Percentiles rank a stretch among this genome's conserved stretches.
Evolutionary conservation across 176 grass and related monocot species (phyloP).

Genomic region (Aegilops tauschii): DNA sequence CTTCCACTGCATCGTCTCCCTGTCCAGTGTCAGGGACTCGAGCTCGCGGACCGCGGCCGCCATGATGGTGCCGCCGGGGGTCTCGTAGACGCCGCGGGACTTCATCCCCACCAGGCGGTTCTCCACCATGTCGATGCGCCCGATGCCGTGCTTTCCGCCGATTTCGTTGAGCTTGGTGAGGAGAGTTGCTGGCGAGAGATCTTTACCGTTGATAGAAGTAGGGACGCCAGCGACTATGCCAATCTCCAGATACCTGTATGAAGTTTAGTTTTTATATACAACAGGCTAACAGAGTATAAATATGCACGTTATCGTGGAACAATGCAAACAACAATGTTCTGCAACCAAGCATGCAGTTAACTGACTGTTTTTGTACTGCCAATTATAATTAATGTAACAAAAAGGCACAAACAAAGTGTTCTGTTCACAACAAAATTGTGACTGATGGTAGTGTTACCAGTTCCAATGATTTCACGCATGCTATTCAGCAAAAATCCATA

Average conservation of each 20-base stretch:
- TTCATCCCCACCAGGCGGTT: constrained; percentile 95
- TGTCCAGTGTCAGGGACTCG: constrained; percentile 65
- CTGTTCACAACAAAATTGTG: background rate
- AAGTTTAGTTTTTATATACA: constrained; percentile 12
- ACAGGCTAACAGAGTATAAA: constrained; percentile 1
- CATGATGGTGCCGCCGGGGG: constrained; percentile 92
- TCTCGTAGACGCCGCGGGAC: constrained; percentile 87
- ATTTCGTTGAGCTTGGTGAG: constrained; percentile 76
- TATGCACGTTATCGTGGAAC: background rate
- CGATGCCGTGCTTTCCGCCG: constrained; percentile 81
- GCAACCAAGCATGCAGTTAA: background rate
- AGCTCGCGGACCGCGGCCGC: constrained; percentile 69
- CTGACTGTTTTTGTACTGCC: background rate
- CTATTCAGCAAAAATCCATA: background rate
- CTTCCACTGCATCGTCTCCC: constrained; percentile 76
- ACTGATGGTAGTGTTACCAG: background rate
- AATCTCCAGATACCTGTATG: constrained; percentile 74
- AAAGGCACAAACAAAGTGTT: background rate
- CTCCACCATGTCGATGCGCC: constrained; percentile 87
- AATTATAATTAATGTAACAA: background rate
- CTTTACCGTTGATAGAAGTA: constrained; percentile 73
- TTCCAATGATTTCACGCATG: background rate
- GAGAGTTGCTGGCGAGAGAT: constrained; percentile 70
- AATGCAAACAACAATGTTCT: background rate
- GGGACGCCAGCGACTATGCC: constrained; percentile 71